phyloP scores from a whole-genome alignment of 805 yeast species.

The Cyberlindnera lachancei region DNA sequence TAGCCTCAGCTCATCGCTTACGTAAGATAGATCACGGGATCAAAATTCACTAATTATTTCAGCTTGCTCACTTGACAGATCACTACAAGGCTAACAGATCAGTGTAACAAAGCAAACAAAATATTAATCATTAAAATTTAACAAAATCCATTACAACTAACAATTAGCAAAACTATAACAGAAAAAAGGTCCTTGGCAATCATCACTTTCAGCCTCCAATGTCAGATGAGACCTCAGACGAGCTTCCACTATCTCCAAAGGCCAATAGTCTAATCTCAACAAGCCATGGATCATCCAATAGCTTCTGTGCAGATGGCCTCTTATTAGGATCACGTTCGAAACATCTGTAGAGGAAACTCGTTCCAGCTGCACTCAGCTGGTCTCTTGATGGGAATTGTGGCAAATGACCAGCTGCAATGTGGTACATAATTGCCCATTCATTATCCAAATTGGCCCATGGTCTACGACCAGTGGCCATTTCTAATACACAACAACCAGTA shows the following conservation, averaged over 20 bases:
- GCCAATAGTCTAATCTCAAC: slow-evolving; percentile 62
- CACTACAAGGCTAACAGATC: too few species aligned
- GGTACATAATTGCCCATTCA: slow-evolving; percentile 98
- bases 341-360: slow-evolving; percentile 62
- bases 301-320: slow-evolving; percentile 78
- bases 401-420: slow-evolving; percentile 89
- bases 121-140: too few species aligned
- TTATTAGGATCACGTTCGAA: slow-evolving; percentile 74
- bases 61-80: too few species aligned
- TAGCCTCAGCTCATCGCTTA: slow-evolving; percentile 18
- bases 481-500: slow-evolving; percentile 89
- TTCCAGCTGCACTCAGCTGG: slow-evolving; percentile 72
- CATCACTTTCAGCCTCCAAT: too few species aligned
- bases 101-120: too few species aligned
- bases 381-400: slow-evolving; percentile 79
- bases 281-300: slow-evolving; percentile 88
- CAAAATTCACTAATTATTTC: too few species aligned
- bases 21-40: too few species aligned
- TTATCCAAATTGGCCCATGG: slow-evolving; percentile 97
- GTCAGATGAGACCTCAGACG: slow-evolving; percentile 21
- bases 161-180: too few species aligned
- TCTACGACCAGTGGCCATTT: slow-evolving; percentile 93
- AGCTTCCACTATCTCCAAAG: slow-evolving; percentile 37
- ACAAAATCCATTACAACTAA: neutral
- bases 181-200: too few species aligned